Conservation (phyloP, 495 filamentous ascomycete species). For the Tuber melanosporum region DNA sequence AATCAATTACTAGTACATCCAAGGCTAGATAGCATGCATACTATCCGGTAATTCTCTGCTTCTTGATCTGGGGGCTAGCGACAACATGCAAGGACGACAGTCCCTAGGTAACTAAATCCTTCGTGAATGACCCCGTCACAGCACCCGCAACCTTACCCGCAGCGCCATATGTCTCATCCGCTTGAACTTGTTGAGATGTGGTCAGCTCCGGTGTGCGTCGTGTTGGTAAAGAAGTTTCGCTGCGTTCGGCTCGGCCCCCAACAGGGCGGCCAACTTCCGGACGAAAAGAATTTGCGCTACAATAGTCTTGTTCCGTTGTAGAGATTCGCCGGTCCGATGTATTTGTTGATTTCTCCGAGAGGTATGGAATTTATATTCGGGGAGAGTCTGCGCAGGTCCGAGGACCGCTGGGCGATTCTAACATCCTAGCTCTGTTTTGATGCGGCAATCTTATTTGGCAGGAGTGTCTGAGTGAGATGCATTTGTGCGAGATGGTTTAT, state of each 20-base stretch:
- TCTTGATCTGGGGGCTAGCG: conserved; percentile 46
- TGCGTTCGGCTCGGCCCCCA: conserved; percentile 27
- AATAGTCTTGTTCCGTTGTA: conserved; percentile 52
- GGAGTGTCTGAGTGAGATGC: conserved; percentile 45
- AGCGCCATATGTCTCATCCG: conserved; percentile 50
- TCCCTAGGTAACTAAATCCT: conserved; percentile 48
- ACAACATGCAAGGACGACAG: conserved; percentile 50
- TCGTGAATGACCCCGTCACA: conserved; percentile 48
- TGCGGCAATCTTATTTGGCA: conserved; percentile 43
- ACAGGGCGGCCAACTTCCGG: conserved; percentile 41
- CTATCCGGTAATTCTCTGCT: conserved; percentile 48
- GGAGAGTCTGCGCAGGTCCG: conserved; percentile 50
- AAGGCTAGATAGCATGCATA: conserved; percentile 42
- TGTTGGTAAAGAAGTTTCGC: conserved; percentile 46
- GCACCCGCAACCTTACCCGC: conserved; percentile 45
- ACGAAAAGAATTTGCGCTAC: conserved; percentile 50
- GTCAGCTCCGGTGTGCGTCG: conserved; percentile 49
- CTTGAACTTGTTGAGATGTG: conserved; percentile 51
- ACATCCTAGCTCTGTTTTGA: conserved; percentile 43
- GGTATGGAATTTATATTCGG: conserved; percentile 48
- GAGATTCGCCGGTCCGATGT: conserved; percentile 50
- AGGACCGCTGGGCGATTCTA: conserved; percentile 51
- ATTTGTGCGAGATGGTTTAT: conserved; percentile 45
- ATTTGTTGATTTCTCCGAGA: conserved; percentile 52
- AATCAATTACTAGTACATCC: background rate